phyloP scores from a whole-genome alignment of 2,329 filamentous ascomycete species.

The Alternaria novae-zelandiae region DNA sequence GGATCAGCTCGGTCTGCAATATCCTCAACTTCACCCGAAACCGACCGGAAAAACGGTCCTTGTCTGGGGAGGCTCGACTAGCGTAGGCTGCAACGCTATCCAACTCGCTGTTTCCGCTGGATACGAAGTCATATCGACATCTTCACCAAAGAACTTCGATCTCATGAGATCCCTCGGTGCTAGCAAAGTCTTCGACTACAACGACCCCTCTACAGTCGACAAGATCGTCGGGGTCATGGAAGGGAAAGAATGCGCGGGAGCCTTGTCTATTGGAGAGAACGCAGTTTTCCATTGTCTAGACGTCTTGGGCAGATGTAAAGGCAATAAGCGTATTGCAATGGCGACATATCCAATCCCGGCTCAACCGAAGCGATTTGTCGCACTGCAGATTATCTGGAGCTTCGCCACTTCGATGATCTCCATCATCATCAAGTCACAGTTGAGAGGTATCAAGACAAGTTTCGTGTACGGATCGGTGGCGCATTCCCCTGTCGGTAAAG shows the following conservation, averaged over 20 bases:
- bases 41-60: constrained; percentile 42
- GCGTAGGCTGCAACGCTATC: constrained; percentile 55
- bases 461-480: not conserved
- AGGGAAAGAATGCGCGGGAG: constrained; percentile 43
- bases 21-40: constrained; percentile 51
- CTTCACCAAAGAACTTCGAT: constrained; percentile 55
- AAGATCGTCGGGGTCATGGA: constrained; percentile 46
- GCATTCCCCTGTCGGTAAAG: not conserved
- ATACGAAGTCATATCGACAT: constrained; percentile 53
- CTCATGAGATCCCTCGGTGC: constrained; percentile 56
- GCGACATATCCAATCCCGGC: not conserved
- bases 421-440: not conserved
- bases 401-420: not conserved
- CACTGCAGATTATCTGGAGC: not conserved
- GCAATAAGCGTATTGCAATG: not conserved
- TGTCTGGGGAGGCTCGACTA: constrained; percentile 56
- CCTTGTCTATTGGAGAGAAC: constrained; percentile 40
- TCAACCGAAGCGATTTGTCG: not conserved
- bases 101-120: constrained; percentile 56
- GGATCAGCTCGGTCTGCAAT: constrained; percentile 13
- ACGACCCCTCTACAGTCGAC: constrained; percentile 34
- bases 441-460: not conserved
- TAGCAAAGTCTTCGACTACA: constrained; percentile 58
- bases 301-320: not conserved
- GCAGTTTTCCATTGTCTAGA: not conserved